Percentiles rank a stretch among this genome's conserved stretches.
These are phyloP conservation scores for Macroventuria anomochaeta DNA, from an alignment of 2,329 filamentous ascomycete genomes.

Conservation along the genomic window DNA sequence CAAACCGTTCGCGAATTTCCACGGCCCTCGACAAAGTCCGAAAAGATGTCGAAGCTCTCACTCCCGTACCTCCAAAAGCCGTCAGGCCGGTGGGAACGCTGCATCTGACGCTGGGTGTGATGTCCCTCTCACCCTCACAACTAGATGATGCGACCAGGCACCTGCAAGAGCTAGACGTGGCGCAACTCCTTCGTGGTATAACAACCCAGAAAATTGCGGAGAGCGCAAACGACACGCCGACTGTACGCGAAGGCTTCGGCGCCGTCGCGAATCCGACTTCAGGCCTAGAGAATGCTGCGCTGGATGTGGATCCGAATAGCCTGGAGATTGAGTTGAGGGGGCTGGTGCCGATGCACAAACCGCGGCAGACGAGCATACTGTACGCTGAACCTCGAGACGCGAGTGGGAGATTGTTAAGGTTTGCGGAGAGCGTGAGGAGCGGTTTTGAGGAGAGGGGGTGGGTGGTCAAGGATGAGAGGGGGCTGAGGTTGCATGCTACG, in stretches of 20 bases:
- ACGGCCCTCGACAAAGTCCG: slow-evolving; percentile 67
- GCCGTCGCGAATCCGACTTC: slow-evolving; percentile 34
- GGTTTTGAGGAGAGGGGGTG: slow-evolving; percentile 64
- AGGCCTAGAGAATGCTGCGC: neutral
- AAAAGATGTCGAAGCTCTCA: slow-evolving; percentile 52
- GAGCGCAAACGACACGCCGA: slow-evolving; percentile 20
- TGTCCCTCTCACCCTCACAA: slow-evolving; percentile 68
- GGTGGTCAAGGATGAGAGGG: slow-evolving; percentile 64
- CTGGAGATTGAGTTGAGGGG: slow-evolving; percentile 55
- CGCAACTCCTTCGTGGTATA: slow-evolving; percentile 26
- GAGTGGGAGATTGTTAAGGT: slow-evolving; percentile 59
- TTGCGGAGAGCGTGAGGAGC: slow-evolving; percentile 64
- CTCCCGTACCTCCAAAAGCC: slow-evolving; percentile 68
- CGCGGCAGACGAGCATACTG: slow-evolving; percentile 61
- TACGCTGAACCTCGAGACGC: slow-evolving; percentile 63
- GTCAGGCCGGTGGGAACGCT: slow-evolving; percentile 79
- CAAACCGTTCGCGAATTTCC: slow-evolving; percentile 70
- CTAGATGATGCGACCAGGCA: slow-evolving; percentile 54
- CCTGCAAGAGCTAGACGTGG: slow-evolving; percentile 55
- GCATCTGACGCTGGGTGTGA: slow-evolving; percentile 86
- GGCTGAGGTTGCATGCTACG: slow-evolving; percentile 81
- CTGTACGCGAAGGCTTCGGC: slow-evolving; percentile 40
- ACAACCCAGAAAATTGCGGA: slow-evolving; percentile 22
- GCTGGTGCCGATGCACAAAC: slow-evolving; percentile 66
- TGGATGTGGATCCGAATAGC: slow-evolving; percentile 12